Conservation (phyloP, 352 stramenopile species). For the Saprolegnia parasitica region DNA sequence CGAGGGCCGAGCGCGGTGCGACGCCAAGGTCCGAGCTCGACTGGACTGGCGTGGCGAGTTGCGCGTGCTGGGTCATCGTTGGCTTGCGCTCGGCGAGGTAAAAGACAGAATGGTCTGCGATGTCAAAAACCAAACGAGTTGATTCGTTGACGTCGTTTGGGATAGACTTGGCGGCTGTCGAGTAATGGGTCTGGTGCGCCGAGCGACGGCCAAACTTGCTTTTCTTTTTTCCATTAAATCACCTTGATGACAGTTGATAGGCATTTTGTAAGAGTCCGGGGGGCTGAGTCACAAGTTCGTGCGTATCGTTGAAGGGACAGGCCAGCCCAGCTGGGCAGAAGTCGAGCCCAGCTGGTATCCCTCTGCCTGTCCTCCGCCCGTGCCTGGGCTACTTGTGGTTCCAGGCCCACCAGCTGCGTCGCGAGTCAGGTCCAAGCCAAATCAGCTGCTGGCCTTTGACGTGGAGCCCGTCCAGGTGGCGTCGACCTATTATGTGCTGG, state of each 20-base stretch:
- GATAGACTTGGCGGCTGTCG: not conserved
- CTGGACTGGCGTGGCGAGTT: not conserved
- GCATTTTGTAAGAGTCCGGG: not conserved
- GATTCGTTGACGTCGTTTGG: not conserved
- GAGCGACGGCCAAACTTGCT: not conserved
- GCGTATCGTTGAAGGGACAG: not conserved
- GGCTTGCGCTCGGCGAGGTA: not conserved
- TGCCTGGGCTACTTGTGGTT: not conserved
- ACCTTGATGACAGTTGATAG: not conserved
- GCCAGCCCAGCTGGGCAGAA: not conserved
- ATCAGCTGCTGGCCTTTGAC: not conserved
- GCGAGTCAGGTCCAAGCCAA: too few relatives aligned
- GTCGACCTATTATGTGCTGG: conserved; percentile 4
- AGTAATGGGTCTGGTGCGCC: not conserved
- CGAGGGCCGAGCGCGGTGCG: conserved; percentile 32
- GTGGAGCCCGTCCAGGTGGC: not conserved
- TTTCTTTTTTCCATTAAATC: not conserved
- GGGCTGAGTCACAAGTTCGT: not conserved
- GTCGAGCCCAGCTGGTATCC: not conserved
- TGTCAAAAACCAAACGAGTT: not conserved
- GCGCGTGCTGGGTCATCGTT: not conserved
- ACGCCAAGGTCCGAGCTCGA: not conserved
- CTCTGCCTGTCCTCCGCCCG: not conserved
- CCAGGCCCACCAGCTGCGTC: not conserved
- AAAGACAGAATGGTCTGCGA: not conserved